Evolutionary conservation across 2,329 filamentous ascomycete genomes (phyloP), one percentile per base, ranked within the genome.

Genomic region (Penicillium sumatraense): DNA sequence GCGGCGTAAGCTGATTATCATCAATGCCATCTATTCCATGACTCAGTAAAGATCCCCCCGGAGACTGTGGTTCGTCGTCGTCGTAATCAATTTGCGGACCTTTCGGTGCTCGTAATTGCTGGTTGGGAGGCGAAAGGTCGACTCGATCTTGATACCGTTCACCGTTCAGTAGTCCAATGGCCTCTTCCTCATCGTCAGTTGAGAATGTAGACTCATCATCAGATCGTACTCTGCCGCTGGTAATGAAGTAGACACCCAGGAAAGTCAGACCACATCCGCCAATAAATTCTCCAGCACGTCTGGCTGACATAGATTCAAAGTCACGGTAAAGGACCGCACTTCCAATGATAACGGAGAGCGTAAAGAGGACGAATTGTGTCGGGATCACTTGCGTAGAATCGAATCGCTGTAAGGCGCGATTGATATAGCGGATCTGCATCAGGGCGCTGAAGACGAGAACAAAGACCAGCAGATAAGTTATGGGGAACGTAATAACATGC

Each of bases 371-470:
- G 66, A 99, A 99, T 69, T 99, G 95, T 13, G 95, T 95, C 0
- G 95, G 95, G 60, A 99, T 99, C 64, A 99, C 95, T 72, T 97
- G 92, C 0, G 95, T 99, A 6, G 95, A 96, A 73, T 97, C 91
- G 78, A 98, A 99, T 44, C 90, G 87, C 72, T 97, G 93, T 49
- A 99, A 80, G 1, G 89, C 88, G 49, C 86, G 90, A 77, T 98
- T 99, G 71, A 99, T 85, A 71, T 98, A 99, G 70, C 91, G 93
- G 65, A 99, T 93, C 76, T 99, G 95, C 89, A 98, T 92, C 56
- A 99, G 80, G 6, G 95, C 95, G 1, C 93, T 98, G 42, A 80
- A 83, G 16, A 95, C 81, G 23, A 99, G 83, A 46, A 98, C 83
- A 48, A 89, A 79, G 8, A 95, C 73, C n/a, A 99, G 83, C 1